phyloP scores from a whole-genome alignment of 768 basidiomycete species.

The Phaffia tasmanica region DNA sequence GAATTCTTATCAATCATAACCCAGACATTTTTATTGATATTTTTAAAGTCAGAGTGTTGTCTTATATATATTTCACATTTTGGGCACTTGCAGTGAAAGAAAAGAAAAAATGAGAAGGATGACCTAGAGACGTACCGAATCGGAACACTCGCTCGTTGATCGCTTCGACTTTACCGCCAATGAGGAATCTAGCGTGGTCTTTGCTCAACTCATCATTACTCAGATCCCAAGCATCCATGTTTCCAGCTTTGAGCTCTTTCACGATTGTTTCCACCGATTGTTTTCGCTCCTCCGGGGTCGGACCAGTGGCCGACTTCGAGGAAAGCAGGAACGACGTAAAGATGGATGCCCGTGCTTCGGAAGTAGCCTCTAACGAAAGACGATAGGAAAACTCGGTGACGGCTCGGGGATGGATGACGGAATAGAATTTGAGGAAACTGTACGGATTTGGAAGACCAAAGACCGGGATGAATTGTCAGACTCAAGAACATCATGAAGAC shows the following conservation, averaged over 20 bases:
- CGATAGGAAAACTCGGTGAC: conserved; percentile 96
- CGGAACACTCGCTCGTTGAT: conserved; percentile 78
- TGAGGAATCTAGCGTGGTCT: conserved; percentile 84
- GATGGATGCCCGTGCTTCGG: conserved; percentile 60
- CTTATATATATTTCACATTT: background rate
- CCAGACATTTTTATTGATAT: background rate
- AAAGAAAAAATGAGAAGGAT: background rate
- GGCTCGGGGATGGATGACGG: conserved; percentile 74
- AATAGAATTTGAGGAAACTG: conserved; percentile 81
- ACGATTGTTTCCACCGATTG: conserved; percentile 47
- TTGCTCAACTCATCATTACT: conserved; percentile 94
- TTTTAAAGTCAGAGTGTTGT: background rate
- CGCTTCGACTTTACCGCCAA: conserved; percentile 70
- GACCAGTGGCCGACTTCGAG: conserved; percentile 41
- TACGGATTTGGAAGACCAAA: background rate
- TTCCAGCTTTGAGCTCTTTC: conserved; percentile 49
- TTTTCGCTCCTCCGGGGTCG: conserved; percentile 36
- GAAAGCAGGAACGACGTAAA: conserved; percentile 82
- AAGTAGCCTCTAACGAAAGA: conserved; percentile 42
- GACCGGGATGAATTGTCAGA: background rate
- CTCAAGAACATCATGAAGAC: conserved; percentile 10
- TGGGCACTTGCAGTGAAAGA: background rate
- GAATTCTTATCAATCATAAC: conserved; percentile 54
- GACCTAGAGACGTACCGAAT: conserved; percentile 56
- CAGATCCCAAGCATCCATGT: conserved; percentile 79